Conservation (phyloP, 176 grass and related monocot species). For the Miscanthus lutarioriparius region DNA sequence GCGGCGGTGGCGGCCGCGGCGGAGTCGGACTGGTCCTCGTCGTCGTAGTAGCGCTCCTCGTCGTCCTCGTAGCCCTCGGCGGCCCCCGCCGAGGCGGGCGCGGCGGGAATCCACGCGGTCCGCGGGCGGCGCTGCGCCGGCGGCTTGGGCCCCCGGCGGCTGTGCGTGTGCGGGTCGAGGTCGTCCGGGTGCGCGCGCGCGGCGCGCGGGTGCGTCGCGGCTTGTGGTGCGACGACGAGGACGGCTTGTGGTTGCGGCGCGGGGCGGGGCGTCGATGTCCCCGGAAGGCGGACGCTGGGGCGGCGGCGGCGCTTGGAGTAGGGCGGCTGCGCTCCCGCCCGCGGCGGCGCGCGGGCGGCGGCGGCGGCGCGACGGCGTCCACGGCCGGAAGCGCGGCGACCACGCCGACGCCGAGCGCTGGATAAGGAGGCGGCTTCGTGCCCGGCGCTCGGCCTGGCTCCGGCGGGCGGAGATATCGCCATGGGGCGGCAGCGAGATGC, state of each 20-base stretch:
- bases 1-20: neutral
- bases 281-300: conserved; percentile 91
- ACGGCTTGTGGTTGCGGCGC: conserved; percentile 48
- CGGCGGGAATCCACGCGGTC: conserved; percentile 33
- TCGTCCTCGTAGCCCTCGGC: conserved; percentile 38
- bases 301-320: conserved; percentile 86
- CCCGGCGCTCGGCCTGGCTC: too few species aligned
- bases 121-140: conserved; percentile 38
- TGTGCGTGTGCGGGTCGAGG: conserved; percentile 24
- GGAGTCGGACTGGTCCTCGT: conserved; percentile 52
- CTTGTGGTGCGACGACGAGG: conserved; percentile 41
- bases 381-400: neutral
- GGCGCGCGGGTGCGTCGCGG: too few species aligned
- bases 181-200: conserved; percentile 47
- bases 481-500: conserved; percentile 50
- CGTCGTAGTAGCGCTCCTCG: conserved; percentile 59
- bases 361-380: neutral
- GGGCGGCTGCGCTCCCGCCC: neutral
- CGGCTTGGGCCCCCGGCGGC: conserved; percentile 37
- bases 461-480: conserved; percentile 63
- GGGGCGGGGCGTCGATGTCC: conserved; percentile 62
- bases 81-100: neutral
- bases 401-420: neutral
- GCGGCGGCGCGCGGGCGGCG: neutral
- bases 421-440: too few species aligned